Evolutionary conservation across 2,329 filamentous ascomycete genomes (phyloP), one percentile per base, ranked within the genome.

Genomic region (Cordyceps cateniannulata): DNA sequence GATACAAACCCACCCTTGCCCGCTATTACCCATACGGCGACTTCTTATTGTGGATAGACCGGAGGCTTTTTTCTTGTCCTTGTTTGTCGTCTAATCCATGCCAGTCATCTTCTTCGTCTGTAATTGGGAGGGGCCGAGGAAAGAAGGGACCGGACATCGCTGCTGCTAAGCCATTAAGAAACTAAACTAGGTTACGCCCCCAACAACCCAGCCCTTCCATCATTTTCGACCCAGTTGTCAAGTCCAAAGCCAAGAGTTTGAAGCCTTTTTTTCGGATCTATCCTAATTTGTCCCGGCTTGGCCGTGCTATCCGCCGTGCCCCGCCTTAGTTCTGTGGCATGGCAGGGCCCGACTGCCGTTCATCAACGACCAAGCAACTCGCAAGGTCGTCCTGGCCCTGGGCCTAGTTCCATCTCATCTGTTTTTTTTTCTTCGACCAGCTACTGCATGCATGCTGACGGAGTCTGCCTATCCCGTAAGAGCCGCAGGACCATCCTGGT

Each of bases 391-490:
- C 12, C 1, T 9, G 7, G 7, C 16, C 7, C 32, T 40, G 40
- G 50, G 29, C 25, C 8, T 20, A 44, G 25, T 18, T 32, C 40
- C 40, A 44, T 29, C 52, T 44, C 38, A 32, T 45, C 52, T 52
- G 32, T 7, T 10, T 0, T n/a, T 0, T n/a, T 7, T 40, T 40
- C 38, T 3, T 40, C 38, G 38, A 42, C 40, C 25, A 22, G 9
- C 52, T 54, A 44, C 38, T 44, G 52, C 52, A 54, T 54, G 52
- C 52, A 54, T 54, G 52, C 52, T 54, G 52, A 54, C 38, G 24
- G 52, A 5, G 14, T 25, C 40, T 9, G 51, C 3, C 8, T 35
- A 27, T 29, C 38, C 38, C 27, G 29, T 38, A n/a, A 47, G 29
- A 56, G 53, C 53, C 53, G 53, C 27, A 56, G 24, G 14, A 10